Evolutionary conservation across 345 rosid genomes (phyloP).

Genomic region (Linum tenue): DNA sequence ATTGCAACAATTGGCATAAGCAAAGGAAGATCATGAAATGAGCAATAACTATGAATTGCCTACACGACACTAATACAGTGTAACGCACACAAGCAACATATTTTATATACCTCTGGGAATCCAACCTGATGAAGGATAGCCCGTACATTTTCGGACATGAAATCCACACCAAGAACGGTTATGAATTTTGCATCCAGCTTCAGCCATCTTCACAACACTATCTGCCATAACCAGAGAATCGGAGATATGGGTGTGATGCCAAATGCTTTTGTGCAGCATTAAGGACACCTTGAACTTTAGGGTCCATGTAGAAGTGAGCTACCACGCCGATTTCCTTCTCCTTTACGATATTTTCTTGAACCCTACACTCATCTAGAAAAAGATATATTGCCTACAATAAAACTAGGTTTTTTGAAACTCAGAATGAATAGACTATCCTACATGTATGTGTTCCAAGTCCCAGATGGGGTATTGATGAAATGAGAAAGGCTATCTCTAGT

Average conservation of each 20-base stretch:
- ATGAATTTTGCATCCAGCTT: slow-evolving; percentile 80
- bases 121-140: slow-evolving; percentile 96
- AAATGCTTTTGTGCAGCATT: slow-evolving; percentile 83
- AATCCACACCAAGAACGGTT: slow-evolving; percentile 91
- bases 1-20: slow-evolving; percentile 10
- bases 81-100: neutral
- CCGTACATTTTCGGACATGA: slow-evolving; percentile 95
- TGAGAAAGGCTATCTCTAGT: slow-evolving; percentile 53
- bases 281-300: slow-evolving; percentile 94
- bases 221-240: slow-evolving; percentile 99
- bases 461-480: neutral
- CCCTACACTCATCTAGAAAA: slow-evolving; percentile 59
- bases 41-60: too few relatives aligned
- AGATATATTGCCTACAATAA: slow-evolving; percentile 54
- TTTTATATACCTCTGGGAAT: slow-evolving; percentile 43
- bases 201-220: slow-evolving; percentile 82
- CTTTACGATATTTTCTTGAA: slow-evolving; percentile 48
- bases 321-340: slow-evolving; percentile 88
- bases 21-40: neutral
- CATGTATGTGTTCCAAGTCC: too few relatives aligned
- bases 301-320: slow-evolving; percentile 97
- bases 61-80: neutral
- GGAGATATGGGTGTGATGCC: slow-evolving; percentile 89
- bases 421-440: slow-evolving; percentile 7
- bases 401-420: slow-evolving; percentile 10